Evolutionary conservation across 202 grass and related monocot species (phyloP).

Genomic region (Cymbopogon flexuosus): DNA sequence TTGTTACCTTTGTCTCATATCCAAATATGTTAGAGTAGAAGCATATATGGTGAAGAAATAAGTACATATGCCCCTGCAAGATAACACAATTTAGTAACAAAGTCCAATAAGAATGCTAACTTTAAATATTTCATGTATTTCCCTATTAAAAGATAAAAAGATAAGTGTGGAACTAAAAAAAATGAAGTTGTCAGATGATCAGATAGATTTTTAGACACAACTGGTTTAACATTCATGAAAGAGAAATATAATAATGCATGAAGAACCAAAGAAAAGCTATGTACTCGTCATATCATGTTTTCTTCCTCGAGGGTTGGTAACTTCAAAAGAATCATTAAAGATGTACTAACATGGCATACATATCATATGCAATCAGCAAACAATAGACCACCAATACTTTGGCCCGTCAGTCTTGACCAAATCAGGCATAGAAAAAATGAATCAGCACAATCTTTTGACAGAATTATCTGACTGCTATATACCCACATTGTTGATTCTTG

Average conservation of each 20-base stretch:
- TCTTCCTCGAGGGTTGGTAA: background rate
- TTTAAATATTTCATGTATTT: slow-evolving; percentile 11
- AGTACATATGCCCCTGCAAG: slow-evolving; percentile 94
- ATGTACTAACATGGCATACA: background rate
- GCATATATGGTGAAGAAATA: slow-evolving; percentile 90
- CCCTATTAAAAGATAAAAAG: background rate
- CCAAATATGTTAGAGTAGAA: slow-evolving; percentile 99
- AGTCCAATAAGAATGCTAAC: slow-evolving; percentile 4
- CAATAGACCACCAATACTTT: background rate
- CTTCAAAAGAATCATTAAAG: background rate
- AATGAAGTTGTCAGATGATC: background rate
- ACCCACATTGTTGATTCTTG: background rate
- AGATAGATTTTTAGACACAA: background rate
- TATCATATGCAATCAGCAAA: background rate
- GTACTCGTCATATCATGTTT: background rate
- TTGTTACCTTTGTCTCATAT: slow-evolving; percentile 89
- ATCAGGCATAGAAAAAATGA: background rate
- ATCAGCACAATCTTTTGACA: background rate
- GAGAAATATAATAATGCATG: slow-evolving; percentile 1
- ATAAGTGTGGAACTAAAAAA: background rate
- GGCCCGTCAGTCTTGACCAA: background rate
- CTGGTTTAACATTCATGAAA: background rate
- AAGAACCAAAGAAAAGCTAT: background rate
- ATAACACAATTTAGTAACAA: slow-evolving; percentile 30
- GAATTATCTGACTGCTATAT: background rate